Base-by-base conservation (phyloP, 768 basidiomycete genomes). In the Pleurotus tuoliensis region DNA sequence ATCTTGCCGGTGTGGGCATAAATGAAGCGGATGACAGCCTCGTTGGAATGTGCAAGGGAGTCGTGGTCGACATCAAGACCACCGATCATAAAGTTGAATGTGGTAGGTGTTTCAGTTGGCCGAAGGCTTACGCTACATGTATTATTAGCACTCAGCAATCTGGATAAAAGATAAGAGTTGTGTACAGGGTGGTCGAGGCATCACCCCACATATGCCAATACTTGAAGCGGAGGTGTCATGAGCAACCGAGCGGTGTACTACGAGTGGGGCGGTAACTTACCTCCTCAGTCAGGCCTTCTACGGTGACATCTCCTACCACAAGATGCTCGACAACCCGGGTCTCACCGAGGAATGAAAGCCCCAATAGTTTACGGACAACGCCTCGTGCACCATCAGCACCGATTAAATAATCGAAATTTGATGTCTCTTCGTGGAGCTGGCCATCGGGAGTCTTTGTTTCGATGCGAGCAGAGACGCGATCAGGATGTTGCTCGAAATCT, bases 201-300 rank as follows among this genome's bases (percentile, higher is more conserved):
- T 45, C 54, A 20, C 54, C 54, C 54, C 54, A 55, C 54, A 55
- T 55, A 30, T 55, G 54, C 54, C 54, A 55, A 22, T 45, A 47
- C 54, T 55, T 27, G n/a, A 20, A 27, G 16, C 6, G 24, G 45
- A 24, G 43, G 47, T 22, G 44, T 40, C 11, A 37, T 46, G 15
- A 46, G 25, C n/a, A 11, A 12, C 27, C 6, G 6, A n/a, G 25
- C n/a, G 20, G 25, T 8, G 9, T n/a, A 24, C 9, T n/a, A 43
- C 15, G 8, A 30, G 8, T 25, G 20, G 16, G 27, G 54, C 9
- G 43, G 5, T n/a, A 13, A 59, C 73, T 34, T 46, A 76, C 77
- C 55, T 73, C 71, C n/a, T 66, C 61, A 18, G 70, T 68, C 24
- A 79, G 61, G 4, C 73, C 76, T 37, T 76, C 68, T 0, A 79